Base-by-base conservation (phyloP, 192 early-diverging fungal species). In the Umbelopsis vinacea region DNA sequence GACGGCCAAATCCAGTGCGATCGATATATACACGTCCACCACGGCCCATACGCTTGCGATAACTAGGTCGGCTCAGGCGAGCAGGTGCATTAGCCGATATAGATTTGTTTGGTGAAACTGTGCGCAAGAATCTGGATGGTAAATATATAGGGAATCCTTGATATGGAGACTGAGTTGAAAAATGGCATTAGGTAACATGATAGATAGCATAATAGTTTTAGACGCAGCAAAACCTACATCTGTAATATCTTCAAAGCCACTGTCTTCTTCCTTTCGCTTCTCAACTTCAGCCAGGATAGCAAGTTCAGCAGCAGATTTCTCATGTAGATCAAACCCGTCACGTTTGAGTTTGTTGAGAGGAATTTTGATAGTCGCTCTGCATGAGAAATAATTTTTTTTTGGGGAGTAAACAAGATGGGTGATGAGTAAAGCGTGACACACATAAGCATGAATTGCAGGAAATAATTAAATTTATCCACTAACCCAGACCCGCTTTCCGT, bases 11-110 rank as follows among this genome's bases (percentile, higher is more conserved):
- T 14, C 70, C 75, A 45, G 46, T 68, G 22, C 93, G 88, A 78
- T 95, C 93, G 38, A 94, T 82, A 40, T 86, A 68, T 14, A 92
- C 79, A 43, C 93, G 83, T 23, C 93, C 93, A 48, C 92, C 92
- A 68, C 93, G 86, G 24, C 93, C 93, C 52, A 93, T 71, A 35
- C 93, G 83, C 70, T 81, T 86, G 67, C 92, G 79, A 63, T 81
- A 87, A 24, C 22, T 63, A 3, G 60, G 68, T 11, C 38, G 74
- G 71, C 5, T 81, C 45, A 45, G 45, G 68, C 57, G 68, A 71
- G 63, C 54, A 66, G 66, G 67, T 71, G 55, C 77, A 53, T 54
- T 69, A 70, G 14, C 15, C 3, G 57, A 63, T 63, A 63, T 63
- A 63, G 46, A 73, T 66, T 68, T 38, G 40, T 46, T 38, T 26